Evolutionary conservation across 495 filamentous ascomycete species (phyloP).

Genomic region (Neurospora sp.): DNA sequence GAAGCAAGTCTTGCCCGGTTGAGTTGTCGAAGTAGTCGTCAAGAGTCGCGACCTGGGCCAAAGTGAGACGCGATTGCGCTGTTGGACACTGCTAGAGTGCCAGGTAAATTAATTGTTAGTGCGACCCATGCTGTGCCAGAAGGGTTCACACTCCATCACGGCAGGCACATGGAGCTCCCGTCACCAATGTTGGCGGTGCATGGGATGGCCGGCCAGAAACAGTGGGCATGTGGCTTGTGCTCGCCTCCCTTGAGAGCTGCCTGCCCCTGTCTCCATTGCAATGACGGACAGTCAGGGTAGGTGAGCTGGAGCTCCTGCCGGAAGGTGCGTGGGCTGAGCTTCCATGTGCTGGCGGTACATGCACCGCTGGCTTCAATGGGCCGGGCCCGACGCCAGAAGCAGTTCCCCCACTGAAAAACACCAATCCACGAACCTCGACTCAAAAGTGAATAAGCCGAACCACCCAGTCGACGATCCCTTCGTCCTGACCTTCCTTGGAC

Average conservation of each 20-base stretch:
- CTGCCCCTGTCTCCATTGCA: not conserved
- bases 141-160: not conserved
- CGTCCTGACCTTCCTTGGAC: not conserved
- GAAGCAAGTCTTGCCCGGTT: not conserved
- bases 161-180: not conserved
- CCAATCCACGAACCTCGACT: not conserved
- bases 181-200: not conserved
- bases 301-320: not conserved
- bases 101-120: not conserved
- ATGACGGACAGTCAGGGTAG: not conserved
- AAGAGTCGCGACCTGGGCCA: not conserved
- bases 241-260: not conserved
- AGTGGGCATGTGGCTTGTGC: not conserved
- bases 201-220: not conserved
- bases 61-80: not conserved
- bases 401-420: not conserved
- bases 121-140: not conserved
- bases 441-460: not conserved
- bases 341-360: not conserved
- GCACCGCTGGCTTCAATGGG: not conserved
- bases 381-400: not conserved
- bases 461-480: not conserved
- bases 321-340: not conserved
- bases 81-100: not conserved
- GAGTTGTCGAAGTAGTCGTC: not conserved